Conservation (phyloP, 164 flowering plant species). For the Kalanchoe fedtschenkoi region DNA sequence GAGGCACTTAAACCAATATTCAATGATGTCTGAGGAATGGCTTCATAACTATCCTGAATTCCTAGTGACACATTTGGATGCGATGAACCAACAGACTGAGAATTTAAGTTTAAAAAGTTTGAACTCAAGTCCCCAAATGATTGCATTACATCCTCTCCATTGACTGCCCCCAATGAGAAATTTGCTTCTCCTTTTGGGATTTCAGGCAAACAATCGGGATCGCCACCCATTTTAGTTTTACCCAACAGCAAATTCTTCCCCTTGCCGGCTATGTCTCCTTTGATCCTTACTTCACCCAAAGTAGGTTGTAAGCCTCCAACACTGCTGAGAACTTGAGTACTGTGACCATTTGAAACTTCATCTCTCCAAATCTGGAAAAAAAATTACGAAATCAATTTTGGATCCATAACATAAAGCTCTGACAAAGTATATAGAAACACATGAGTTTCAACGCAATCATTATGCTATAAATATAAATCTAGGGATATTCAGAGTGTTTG, state of each 20-base stretch:
- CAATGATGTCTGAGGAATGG: constrained; percentile 27
- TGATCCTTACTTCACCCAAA: constrained; percentile 11
- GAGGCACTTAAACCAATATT: constrained; percentile 27
- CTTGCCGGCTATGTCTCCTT: constrained; percentile 14
- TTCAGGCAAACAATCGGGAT: constrained; percentile 15
- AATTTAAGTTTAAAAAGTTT: constrained; percentile 15
- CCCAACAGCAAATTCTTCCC: constrained; percentile 24
- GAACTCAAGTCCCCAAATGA: constrained; percentile 15
- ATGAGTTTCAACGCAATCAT: no score
- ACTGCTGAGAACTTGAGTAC: constrained; percentile 11
- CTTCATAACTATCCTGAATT: constrained; percentile 23
- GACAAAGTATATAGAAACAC: neutral
- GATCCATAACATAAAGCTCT: neutral
- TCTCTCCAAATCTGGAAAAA: constrained; percentile 19
- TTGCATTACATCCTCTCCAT: constrained; percentile 18
- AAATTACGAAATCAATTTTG: neutral
- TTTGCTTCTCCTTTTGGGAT: constrained; percentile 17
- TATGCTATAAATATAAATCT: no score
- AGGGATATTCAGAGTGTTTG: neutral
- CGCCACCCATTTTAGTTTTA: constrained; percentile 19
- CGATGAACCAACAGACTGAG: constrained; percentile 17
- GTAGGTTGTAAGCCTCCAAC: constrained; percentile 13
- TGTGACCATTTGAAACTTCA: constrained; percentile 21
- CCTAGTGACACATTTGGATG: constrained; percentile 16
- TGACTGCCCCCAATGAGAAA: constrained; percentile 15